Conservation (phyloP, 2,329 filamentous ascomycete species). For the Colletotrichum gigasporum region DNA sequence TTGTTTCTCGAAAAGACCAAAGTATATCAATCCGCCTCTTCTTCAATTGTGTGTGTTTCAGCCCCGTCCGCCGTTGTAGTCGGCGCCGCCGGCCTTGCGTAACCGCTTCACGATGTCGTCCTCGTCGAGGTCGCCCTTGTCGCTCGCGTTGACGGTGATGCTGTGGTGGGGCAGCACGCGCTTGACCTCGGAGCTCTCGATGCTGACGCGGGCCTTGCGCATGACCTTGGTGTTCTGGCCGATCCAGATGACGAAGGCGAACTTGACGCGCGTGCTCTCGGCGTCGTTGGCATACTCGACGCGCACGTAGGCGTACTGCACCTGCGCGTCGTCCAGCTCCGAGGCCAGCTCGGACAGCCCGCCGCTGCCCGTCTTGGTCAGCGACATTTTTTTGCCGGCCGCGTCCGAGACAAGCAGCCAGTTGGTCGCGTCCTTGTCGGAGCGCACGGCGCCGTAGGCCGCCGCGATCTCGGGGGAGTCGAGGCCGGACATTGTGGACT, state of each 20-base stretch:
- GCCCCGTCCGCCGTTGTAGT: conserved; percentile 74
- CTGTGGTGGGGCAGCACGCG: conserved; percentile 70
- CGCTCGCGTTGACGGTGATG: conserved; percentile 70
- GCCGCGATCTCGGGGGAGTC: conserved; percentile 67
- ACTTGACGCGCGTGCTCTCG: conserved; percentile 75
- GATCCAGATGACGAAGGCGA: conserved; percentile 75
- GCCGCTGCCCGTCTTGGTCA: conserved; percentile 67
- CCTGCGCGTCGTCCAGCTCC: conserved; percentile 66
- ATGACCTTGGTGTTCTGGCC: conserved; percentile 72
- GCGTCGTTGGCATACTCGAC: conserved; percentile 77
- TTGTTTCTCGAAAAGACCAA: neutral
- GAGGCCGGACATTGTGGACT: conserved; percentile 61
- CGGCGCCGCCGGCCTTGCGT: conserved; percentile 74
- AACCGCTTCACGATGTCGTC: conserved; percentile 68
- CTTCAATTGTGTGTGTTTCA: conserved; percentile 36
- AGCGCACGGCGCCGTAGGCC: conserved; percentile 74
- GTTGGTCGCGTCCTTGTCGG: conserved; percentile 71
- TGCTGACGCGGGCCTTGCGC: conserved; percentile 74
- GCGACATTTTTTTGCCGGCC: conserved; percentile 64
- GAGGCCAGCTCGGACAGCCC: conserved; percentile 67
- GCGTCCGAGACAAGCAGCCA: conserved; percentile 75
- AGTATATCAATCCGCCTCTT: neutral
- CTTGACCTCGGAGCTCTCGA: conserved; percentile 74
- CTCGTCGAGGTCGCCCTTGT: conserved; percentile 69
- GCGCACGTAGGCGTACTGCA: conserved; percentile 73